phyloP scores from a whole-genome alignment of 176 grass and related monocot species.

The Coix lacrymajobi region DNA sequence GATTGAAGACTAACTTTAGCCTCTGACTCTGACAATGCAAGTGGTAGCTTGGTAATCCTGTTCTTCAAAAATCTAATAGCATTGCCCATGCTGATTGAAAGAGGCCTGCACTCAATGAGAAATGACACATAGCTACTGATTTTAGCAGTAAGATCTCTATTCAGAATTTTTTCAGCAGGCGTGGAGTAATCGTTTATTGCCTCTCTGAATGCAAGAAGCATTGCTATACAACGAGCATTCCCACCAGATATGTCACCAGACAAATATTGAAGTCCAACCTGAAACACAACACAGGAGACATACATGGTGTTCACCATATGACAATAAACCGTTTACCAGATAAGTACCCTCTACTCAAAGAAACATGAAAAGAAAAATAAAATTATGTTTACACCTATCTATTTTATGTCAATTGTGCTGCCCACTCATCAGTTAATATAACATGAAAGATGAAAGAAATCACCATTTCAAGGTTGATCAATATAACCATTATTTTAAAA shows the following conservation, averaged over 20 bases:
- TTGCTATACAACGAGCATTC: conserved; percentile 73
- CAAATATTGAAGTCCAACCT: conserved; percentile 87
- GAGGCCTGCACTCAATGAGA: conserved; percentile 66
- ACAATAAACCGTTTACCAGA: not conserved
- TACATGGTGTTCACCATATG: not conserved
- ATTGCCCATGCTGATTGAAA: conserved; percentile 86
- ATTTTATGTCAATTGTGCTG: not conserved
- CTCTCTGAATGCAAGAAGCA: conserved; percentile 79
- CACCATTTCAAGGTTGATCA: not conserved
- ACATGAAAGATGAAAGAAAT: not conserved
- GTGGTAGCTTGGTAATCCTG: conserved; percentile 48
- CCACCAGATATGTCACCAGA: conserved; percentile 58
- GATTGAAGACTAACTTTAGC: conserved; percentile 66
- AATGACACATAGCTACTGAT: conserved; percentile 68
- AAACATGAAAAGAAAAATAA: not conserved
- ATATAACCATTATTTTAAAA: not conserved
- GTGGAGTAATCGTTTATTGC: conserved; percentile 71
- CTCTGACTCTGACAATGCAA: conserved; percentile 53
- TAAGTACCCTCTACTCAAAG: not conserved
- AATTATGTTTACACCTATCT: not conserved
- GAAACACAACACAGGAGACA: conserved; percentile 10
- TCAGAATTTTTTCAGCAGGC: conserved; percentile 61
- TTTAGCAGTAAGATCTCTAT: conserved; percentile 63
- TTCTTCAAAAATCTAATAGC: conserved; percentile 74
- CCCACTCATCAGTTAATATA: not conserved